These are phyloP conservation scores for Sutorius eximius DNA, from an alignment of 1,284 basidiomycete genomes.

Conservation along the genomic window DNA sequence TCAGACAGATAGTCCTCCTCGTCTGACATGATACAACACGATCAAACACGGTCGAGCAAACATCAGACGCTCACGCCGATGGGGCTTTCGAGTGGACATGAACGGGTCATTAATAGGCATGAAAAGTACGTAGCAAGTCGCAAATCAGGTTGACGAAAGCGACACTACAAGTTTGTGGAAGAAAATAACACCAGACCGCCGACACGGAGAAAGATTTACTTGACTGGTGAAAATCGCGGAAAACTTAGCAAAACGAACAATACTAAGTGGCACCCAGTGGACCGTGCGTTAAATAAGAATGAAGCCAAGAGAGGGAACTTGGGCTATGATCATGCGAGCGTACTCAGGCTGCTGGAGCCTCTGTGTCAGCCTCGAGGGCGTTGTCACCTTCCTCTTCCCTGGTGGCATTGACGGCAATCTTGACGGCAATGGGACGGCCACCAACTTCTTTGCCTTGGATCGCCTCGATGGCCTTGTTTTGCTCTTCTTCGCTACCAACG, in stretches of 20 bases:
- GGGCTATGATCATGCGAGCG: slow-evolving; percentile 12
- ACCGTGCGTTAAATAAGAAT: slow-evolving; percentile 32
- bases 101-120: slow-evolving; percentile 34
- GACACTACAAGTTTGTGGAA: slow-evolving; percentile 40
- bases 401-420: slow-evolving; percentile 77
- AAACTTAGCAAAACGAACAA: slow-evolving; percentile 34
- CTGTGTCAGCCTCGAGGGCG: slow-evolving; percentile 16
- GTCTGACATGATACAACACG: slow-evolving; percentile 38
- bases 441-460: slow-evolving; percentile 82
- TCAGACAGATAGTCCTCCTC: slow-evolving; percentile 84
- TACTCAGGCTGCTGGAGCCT: slow-evolving; percentile 20
- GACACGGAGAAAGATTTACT: slow-evolving; percentile 29
- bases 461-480: slow-evolving; percentile 80
- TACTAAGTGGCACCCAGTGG: slow-evolving; percentile 33
- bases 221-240: slow-evolving; percentile 39
- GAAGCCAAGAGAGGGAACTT: slow-evolving; percentile 30
- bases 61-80: slow-evolving; percentile 8
- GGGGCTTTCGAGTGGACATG: slow-evolving; percentile 8
- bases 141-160: slow-evolving; percentile 37
- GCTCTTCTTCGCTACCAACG: slow-evolving; percentile 79
- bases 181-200: slow-evolving; percentile 54
- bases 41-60: slow-evolving; percentile 22
- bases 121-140: slow-evolving; percentile 35
- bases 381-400: slow-evolving; percentile 43
- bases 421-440: slow-evolving; percentile 81